Evolutionary conservation across 371 early-diverging fungal genomes (phyloP).

Genomic region (Phascolomyces articulosus): DNA sequence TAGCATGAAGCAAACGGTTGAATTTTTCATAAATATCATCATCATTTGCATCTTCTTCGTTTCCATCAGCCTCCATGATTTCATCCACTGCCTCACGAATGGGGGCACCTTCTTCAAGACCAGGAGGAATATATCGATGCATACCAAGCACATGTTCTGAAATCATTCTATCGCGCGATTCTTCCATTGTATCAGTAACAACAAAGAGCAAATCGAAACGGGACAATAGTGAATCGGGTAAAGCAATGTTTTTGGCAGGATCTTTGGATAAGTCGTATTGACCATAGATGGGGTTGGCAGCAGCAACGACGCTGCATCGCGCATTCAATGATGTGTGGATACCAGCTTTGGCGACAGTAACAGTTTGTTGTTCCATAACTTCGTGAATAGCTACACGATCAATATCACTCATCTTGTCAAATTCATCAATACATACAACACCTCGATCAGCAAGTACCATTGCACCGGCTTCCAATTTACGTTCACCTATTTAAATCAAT

Average conservation of each 20-base stretch:
- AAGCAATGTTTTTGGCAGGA: slow-evolving; percentile 96
- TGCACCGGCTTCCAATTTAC: slow-evolving; percentile 98
- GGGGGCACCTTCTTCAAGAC: slow-evolving; percentile 85
- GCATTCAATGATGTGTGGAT: slow-evolving; percentile 99
- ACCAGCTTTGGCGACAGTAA: slow-evolving; percentile 98
- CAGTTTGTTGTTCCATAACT: slow-evolving; percentile 99
- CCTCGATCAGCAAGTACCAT: slow-evolving; percentile 99
- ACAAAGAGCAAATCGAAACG: slow-evolving; percentile 99
- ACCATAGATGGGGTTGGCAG: slow-evolving; percentile 99
- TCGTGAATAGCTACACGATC: slow-evolving; percentile 99
- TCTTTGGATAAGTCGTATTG: slow-evolving; percentile 79
- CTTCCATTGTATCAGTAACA: slow-evolving; percentile 90
- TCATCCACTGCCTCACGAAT: slow-evolving; percentile 66
- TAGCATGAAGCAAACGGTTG: slow-evolving; percentile 69
- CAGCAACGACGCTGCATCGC: slow-evolving; percentile 98
- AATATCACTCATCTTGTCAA: slow-evolving; percentile 99
- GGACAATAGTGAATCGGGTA: slow-evolving; percentile 96
- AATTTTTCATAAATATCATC: slow-evolving; percentile 80
- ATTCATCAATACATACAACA: slow-evolving; percentile 99
- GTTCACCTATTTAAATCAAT: slow-evolving; percentile 60
- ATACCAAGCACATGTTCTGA: slow-evolving; percentile 91
- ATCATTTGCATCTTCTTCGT: slow-evolving; percentile 53
- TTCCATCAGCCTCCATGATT: slow-evolving; percentile 51
- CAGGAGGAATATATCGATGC: slow-evolving; percentile 90
- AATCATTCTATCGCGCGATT: slow-evolving; percentile 84